Evolutionary conservation across 495 filamentous ascomycete genomes (phyloP), one percentile per base, ranked within the genome.

Genomic region (Xylaria castorea): DNA sequence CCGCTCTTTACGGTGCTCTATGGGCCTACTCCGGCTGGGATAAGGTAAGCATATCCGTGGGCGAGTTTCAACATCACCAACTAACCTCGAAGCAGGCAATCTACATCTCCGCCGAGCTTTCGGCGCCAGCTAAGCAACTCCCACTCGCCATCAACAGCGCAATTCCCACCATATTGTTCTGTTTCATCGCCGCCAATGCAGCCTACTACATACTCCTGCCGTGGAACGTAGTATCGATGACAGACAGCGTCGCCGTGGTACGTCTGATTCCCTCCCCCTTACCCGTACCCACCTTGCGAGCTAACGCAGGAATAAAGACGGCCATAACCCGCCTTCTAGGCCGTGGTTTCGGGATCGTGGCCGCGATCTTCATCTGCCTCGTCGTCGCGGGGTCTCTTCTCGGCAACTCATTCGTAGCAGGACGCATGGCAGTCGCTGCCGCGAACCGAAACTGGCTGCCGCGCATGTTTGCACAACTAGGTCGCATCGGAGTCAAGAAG

Each of bases 11-110:
- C 72, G 87, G 83, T 0, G 88, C 85, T 0, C 68, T 89, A 40
- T 90, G 87, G 87, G 87, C 85, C 5, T 90, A 89, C 66, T 86
- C 83, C 1, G 88, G 88, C 5, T 90, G 88, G 88, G 88, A 90
- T 71, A 89, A 89, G 77, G 87, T 87, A 68, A 76, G 82, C 69
- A 55, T 55, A 12, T 12, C 38, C 6, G 1, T 30, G 16, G 34
- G 62, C 27, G 16, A 30, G 25, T 25, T 44, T 66, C 62, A 2
- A 40, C 32, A 20, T 0, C 34, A 58, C 74, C 55, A 42, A 71
- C 46, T 68, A 46, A 22, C 40, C 5, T 51, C 22, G 50, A 48
- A 27, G 27, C 34, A 88, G 86, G 87, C 85, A 34, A 86, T 87
- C 73, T 89, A 87, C 70, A 78, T 90, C 71, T 83, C 87, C 0